phyloP scores from a whole-genome alignment of 345 rosid species.

The Garcia nutans region DNA sequence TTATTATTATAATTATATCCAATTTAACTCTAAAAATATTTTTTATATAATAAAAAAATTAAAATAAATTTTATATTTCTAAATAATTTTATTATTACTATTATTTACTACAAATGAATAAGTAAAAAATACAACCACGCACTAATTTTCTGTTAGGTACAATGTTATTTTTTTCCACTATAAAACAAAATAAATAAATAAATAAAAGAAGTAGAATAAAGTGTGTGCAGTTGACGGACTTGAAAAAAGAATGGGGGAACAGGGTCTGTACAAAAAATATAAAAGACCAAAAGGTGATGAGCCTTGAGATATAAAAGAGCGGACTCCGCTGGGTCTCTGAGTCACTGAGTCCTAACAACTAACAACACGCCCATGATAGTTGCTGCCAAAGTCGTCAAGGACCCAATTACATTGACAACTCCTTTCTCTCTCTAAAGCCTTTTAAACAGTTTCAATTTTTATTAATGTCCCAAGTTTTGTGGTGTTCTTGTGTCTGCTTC shows the following conservation, averaged over 20 bases:
- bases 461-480: background rate
- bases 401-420: slow-evolving; percentile 21
- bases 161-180: background rate
- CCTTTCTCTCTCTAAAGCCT: background rate
- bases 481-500: slow-evolving; percentile 6
- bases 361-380: slow-evolving; percentile 58
- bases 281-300: slow-evolving; percentile 47
- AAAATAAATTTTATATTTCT: too few species aligned
- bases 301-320: slow-evolving; percentile 44
- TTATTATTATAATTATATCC: too few species aligned
- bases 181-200: background rate
- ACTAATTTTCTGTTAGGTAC: background rate
- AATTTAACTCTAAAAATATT: too few species aligned
- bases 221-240: background rate
- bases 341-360: slow-evolving; percentile 63
- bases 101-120: background rate
- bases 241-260: slow-evolving; percentile 4
- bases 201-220: background rate
- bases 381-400: slow-evolving; percentile 44
- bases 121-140: too few species aligned
- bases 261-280: background rate
- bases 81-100: background rate
- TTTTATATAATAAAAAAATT: too few species aligned
- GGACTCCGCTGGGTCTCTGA: slow-evolving; percentile 40
- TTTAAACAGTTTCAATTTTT: too few species aligned